These are phyloP conservation scores for Cucurbitaria berberidis DNA, from an alignment of 2,329 filamentous ascomycete species.

Conservation along the genomic window DNA sequence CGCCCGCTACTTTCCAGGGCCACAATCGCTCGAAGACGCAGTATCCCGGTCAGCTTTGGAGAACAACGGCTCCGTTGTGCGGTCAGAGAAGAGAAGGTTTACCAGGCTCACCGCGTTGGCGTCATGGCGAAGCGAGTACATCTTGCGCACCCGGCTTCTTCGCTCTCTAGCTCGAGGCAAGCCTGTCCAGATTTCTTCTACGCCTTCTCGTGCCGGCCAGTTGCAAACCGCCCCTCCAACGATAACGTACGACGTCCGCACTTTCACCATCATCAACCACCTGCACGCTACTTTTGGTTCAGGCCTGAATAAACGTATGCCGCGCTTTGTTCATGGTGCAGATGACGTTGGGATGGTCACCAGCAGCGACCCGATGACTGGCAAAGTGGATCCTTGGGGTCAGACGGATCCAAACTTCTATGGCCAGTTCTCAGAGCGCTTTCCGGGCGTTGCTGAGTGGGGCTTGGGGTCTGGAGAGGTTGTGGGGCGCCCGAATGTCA, in stretches of 20 bases:
- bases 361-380: constrained; percentile 77
- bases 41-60: constrained; percentile 54
- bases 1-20: constrained; percentile 84
- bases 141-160: constrained; percentile 82
- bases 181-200: constrained; percentile 63
- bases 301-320: constrained; percentile 70
- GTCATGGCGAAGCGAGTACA: constrained; percentile 97
- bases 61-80: constrained; percentile 54
- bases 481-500: constrained; percentile 79
- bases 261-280: constrained; percentile 79
- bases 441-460: constrained; percentile 74
- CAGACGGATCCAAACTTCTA: constrained; percentile 76
- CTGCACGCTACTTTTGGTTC: constrained; percentile 78
- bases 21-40: constrained; percentile 60
- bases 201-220: constrained; percentile 60
- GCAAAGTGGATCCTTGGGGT: constrained; percentile 82
- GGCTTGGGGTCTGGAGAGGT: constrained; percentile 78
- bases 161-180: constrained; percentile 83
- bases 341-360: constrained; percentile 79
- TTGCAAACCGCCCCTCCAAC: constrained; percentile 74
- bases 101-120: constrained; percentile 79
- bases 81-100: constrained; percentile 79
- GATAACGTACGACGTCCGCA: constrained; percentile 83
- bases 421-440: constrained; percentile 77
- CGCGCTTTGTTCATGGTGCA: constrained; percentile 82